phyloP scores from a whole-genome alignment of 768 basidiomycete species.

The Daedaleopsis sinensis region DNA sequence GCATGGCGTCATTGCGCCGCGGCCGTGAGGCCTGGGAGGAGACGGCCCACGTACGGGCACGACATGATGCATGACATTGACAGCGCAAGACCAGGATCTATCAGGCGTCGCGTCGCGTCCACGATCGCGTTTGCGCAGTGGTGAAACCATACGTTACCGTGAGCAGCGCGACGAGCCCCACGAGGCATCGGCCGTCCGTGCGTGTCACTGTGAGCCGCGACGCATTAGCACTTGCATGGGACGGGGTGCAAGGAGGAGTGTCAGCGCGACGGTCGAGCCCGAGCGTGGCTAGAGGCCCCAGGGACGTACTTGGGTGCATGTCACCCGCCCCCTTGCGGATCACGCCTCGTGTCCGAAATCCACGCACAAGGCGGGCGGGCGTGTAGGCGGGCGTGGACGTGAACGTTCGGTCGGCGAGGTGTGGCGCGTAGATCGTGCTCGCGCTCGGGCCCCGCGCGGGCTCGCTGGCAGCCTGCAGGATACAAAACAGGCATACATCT shows the following conservation, averaged over 20 bases:
- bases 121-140: not conserved
- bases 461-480: constrained; percentile 9
- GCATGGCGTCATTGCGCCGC: too few species aligned
- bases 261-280: not conserved
- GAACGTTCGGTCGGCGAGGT: not conserved
- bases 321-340: not conserved
- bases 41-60: too few species aligned
- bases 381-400: not conserved
- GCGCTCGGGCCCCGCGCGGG: not conserved
- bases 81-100: not conserved
- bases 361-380: not conserved
- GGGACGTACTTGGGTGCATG: not conserved
- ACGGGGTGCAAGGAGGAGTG: not conserved
- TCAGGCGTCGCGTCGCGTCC: not conserved
- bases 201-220: not conserved
- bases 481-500: constrained; percentile 14
- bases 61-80: too few species aligned
- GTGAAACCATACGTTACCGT: not conserved
- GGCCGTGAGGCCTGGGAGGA: too few species aligned
- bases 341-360: not conserved
- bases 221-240: not conserved
- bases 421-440: not conserved
- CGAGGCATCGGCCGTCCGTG: not conserved
- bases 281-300: not conserved
- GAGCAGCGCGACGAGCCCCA: not conserved